Conservation (phyloP, 495 filamentous ascomycete species). For the Tuber aestivum region DNA sequence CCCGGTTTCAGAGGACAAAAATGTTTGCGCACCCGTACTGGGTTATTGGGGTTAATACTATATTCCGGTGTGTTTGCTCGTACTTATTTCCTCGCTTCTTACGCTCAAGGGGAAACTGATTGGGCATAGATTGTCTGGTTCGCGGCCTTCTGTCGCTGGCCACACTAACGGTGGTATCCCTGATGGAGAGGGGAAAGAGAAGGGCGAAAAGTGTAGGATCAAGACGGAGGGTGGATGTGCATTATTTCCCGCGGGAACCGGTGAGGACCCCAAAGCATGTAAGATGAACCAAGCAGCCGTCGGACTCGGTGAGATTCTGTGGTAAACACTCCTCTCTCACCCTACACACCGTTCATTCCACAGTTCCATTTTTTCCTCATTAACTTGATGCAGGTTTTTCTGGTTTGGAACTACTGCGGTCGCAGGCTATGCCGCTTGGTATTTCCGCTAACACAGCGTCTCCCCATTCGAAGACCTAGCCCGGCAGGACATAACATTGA, state of each 20-base stretch:
- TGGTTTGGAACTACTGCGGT: slow-evolving; percentile 67
- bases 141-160: too few relatives aligned
- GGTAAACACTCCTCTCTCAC: too few relatives aligned
- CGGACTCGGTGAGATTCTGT: too few relatives aligned
- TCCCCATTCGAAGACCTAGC: too few relatives aligned
- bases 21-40: slow-evolving; percentile 76
- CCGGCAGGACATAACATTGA: slow-evolving; percentile 21
- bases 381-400: slow-evolving; percentile 54
- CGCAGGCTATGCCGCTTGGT: not conserved
- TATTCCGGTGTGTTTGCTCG: slow-evolving; percentile 59
- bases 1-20: slow-evolving; percentile 72
- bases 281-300: too few relatives aligned
- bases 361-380: not conserved
- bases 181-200: slow-evolving; percentile 42
- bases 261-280: slow-evolving; percentile 18
- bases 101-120: too few relatives aligned
- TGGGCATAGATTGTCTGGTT: too few relatives aligned
- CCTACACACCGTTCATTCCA: too few relatives aligned
- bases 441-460: too few relatives aligned
- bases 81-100: too few relatives aligned
- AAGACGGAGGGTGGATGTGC: slow-evolving; percentile 32
- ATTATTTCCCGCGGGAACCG: slow-evolving; percentile 33
- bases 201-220: slow-evolving; percentile 10
- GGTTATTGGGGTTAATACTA: slow-evolving; percentile 64
- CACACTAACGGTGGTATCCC: slow-evolving; percentile 46